A percentile compares a stretch with the other conserved stretches of the same genome.
Evolutionary conservation across 2,329 filamentous ascomycete genomes (phyloP).

Genomic region (Esteya vermicola): DNA sequence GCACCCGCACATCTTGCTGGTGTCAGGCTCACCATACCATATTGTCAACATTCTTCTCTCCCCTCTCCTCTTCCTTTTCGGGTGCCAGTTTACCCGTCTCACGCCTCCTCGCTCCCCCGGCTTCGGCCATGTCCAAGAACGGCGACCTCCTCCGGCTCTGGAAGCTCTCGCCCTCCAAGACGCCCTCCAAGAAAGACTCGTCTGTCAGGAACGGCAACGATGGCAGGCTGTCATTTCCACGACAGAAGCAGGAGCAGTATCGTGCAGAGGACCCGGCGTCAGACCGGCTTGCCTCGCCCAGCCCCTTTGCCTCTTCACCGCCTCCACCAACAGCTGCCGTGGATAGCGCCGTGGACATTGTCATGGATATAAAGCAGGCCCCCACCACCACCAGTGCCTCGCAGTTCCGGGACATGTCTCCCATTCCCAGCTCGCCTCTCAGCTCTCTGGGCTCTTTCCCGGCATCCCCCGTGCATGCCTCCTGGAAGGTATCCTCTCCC

Average conservation of each 20-base stretch:
- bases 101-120: neutral
- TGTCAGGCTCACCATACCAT: neutral
- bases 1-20: neutral
- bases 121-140: neutral
- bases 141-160: neutral
- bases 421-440: neutral
- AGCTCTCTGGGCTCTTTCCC: slow-evolving; percentile 1
- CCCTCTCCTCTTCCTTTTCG: neutral
- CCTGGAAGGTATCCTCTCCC: neutral
- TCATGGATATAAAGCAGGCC: too few species aligned
- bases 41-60: neutral
- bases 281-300: too few species aligned
- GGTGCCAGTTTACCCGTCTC: neutral
- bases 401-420: too few species aligned
- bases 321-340: too few species aligned
- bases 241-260: neutral
- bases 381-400: too few species aligned
- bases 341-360: too few species aligned
- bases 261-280: too few species aligned
- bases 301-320: too few species aligned
- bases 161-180: neutral
- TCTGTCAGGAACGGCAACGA: too few species aligned
- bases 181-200: too few species aligned
- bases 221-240: too few species aligned
- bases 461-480: neutral